A percentile compares a stretch with the other conserved stretches of the same genome.
phyloP scores from a whole-genome alignment of 2,329 filamentous ascomycete species.

The Aspergillus sp. region DNA sequence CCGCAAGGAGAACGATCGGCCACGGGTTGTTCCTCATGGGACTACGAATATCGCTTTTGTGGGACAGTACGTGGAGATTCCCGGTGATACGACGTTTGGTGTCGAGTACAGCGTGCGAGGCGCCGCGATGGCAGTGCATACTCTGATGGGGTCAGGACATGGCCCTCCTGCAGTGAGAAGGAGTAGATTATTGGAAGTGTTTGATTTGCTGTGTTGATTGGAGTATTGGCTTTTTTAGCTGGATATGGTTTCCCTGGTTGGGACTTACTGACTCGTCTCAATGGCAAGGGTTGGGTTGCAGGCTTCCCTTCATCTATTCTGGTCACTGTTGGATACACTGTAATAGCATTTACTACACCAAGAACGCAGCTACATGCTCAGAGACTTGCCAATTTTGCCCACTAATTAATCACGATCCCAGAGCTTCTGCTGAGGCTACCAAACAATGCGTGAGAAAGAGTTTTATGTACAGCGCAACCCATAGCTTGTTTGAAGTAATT shows the following conservation, averaged over 20 bases:
- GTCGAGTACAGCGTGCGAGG: slow-evolving; percentile 39
- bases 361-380: too few relatives aligned
- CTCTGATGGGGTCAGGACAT: slow-evolving; percentile 14
- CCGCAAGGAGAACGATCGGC: slow-evolving; percentile 34
- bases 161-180: neutral
- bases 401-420: too few relatives aligned
- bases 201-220: neutral
- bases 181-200: neutral
- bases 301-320: too few relatives aligned
- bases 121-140: slow-evolving; percentile 37
- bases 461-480: too few relatives aligned
- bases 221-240: neutral
- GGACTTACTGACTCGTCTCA: too few relatives aligned
- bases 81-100: slow-evolving; percentile 39
- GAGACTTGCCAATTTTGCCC: too few relatives aligned
- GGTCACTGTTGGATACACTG: too few relatives aligned
- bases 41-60: slow-evolving; percentile 40
- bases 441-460: too few relatives aligned
- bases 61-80: slow-evolving; percentile 45
- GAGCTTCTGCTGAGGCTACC: too few relatives aligned
- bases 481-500: too few relatives aligned
- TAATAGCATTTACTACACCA: too few relatives aligned
- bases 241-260: neutral
- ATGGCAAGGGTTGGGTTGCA: too few relatives aligned
- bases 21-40: slow-evolving; percentile 34